A percentile compares a stretch with the other conserved stretches of the same genome.
Evolutionary conservation across 2,329 filamentous ascomycete species (phyloP).

Genomic region (Verticillium longisporum): DNA sequence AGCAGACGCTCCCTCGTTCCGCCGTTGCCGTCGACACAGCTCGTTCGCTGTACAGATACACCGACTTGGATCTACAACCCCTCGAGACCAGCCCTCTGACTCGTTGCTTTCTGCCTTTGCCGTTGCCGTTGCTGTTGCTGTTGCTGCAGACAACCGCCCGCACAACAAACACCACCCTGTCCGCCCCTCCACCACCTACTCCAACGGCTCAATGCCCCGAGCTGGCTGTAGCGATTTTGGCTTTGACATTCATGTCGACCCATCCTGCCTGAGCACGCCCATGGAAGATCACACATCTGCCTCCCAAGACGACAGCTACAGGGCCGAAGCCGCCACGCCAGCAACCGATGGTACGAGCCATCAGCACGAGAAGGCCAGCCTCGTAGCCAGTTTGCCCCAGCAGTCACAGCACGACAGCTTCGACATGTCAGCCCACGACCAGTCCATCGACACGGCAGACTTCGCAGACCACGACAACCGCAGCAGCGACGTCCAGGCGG

Average conservation of each 20-base stretch:
- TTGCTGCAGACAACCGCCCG: not conserved
- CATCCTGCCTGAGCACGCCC: slow-evolving; percentile 32
- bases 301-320: slow-evolving; percentile 2
- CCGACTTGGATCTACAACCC: not conserved
- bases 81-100: not conserved
- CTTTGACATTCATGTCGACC: slow-evolving; percentile 42
- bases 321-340: not conserved
- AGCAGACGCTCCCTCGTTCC: not conserved
- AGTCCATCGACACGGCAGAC: not conserved
- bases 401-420: not conserved
- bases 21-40: not conserved
- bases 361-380: not conserved
- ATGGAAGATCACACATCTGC: slow-evolving; percentile 28
- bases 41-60: not conserved
- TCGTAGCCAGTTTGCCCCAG: not conserved
- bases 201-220: not conserved
- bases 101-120: not conserved
- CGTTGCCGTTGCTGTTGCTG: not conserved
- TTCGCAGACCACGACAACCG: not conserved
- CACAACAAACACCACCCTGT: not conserved
- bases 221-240: slow-evolving; percentile 22
- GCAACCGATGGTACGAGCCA: not conserved
- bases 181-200: not conserved
- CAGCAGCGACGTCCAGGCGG: not conserved
- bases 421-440: slow-evolving; percentile 7